Conservation (phyloP, 164 flowering plant species). For the Amborella trichopoda region DNA sequence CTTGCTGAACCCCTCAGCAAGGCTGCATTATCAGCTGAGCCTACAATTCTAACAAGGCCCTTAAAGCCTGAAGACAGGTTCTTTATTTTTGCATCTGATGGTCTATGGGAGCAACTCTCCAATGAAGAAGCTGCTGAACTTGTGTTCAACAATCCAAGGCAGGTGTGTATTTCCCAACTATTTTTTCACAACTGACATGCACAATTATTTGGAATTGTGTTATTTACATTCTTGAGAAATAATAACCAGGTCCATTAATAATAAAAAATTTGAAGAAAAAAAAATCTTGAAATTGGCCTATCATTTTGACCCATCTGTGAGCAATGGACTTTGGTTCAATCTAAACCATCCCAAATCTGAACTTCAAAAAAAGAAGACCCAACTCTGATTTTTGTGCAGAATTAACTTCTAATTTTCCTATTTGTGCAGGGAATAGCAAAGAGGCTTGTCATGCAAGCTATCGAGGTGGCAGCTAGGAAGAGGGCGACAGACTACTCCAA, state of each 20-base stretch:
- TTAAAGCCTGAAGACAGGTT: constrained; percentile 32
- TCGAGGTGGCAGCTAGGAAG: background rate
- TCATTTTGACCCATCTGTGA: no score
- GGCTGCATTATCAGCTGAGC: constrained; percentile 47
- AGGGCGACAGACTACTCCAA: background rate
- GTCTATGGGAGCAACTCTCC: constrained; percentile 50
- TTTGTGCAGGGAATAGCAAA: background rate
- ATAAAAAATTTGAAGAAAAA: no score
- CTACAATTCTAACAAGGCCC: constrained; percentile 32
- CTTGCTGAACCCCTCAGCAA: constrained; percentile 28
- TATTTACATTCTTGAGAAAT: no score
- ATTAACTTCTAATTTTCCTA: no score
- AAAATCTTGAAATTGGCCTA: no score
- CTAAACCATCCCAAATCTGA: no score
- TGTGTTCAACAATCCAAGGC: constrained; percentile 44
- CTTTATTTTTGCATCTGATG: constrained; percentile 22
- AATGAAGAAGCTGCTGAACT: constrained; percentile 47
- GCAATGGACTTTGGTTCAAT: no score
- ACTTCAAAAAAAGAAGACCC: no score
- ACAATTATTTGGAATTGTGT: no score
- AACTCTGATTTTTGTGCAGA: no score
- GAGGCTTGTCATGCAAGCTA: background rate
- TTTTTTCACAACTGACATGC: no score
- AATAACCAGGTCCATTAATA: no score
- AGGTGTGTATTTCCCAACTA: constrained; percentile 36